These are phyloP conservation scores for Citrus cavaleriei DNA, from an alignment of 345 rosid genomes.

Conservation along the genomic window DNA sequence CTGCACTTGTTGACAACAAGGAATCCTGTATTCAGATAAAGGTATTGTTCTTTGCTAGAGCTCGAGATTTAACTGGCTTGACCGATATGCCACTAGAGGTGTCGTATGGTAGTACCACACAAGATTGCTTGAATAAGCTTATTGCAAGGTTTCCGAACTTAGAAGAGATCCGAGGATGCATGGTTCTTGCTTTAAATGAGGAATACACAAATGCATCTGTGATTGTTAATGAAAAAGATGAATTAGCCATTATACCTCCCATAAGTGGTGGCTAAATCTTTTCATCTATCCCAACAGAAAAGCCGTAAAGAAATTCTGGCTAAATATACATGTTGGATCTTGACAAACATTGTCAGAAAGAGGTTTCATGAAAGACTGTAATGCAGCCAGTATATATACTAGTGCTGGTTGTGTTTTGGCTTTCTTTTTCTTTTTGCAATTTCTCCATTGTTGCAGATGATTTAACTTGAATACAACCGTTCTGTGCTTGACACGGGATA, in stretches of 20 bases:
- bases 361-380: neutral
- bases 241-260: conserved; percentile 93
- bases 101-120: conserved; percentile 57
- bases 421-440: neutral
- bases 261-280: conserved; percentile 80
- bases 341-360: neutral
- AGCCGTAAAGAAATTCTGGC: neutral
- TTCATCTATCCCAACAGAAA: neutral
- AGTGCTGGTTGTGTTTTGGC: neutral
- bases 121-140: conserved; percentile 61
- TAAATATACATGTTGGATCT: neutral
- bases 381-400: neutral
- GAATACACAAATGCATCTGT: conserved; percentile 58
- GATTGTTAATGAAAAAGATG: conserved; percentile 69
- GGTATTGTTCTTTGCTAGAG: conserved; percentile 82
- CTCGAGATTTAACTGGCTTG: conserved; percentile 74
- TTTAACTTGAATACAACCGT: neutral
- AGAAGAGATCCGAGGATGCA: conserved; percentile 62
- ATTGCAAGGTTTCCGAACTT: conserved; percentile 56
- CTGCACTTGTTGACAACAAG: conserved; percentile 9
- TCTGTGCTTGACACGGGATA: too few species aligned
- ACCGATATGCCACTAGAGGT: conserved; percentile 50
- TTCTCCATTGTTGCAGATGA: neutral
- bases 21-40: conserved; percentile 42
- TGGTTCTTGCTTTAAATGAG: conserved; percentile 78